A percentile compares a stretch with the other conserved stretches of the same genome.
Conservation (phyloP, 345 rosid genomes). For the Microthlaspi erraticum region DNA sequence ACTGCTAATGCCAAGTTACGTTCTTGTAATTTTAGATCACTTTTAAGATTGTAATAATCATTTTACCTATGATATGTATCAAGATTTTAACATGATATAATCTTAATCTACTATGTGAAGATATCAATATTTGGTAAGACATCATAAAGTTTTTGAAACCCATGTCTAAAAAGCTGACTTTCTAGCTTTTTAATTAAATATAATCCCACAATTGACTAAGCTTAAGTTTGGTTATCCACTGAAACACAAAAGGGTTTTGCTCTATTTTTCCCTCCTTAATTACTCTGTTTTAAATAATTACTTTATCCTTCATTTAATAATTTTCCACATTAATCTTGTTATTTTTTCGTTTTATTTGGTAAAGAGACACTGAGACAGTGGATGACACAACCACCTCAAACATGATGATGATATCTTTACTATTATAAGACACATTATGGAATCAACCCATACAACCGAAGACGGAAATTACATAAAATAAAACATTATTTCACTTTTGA, state of each 20-base stretch:
- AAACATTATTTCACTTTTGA: conserved; percentile 21
- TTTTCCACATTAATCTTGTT: conserved; percentile 8
- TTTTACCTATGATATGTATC: conserved; percentile 10
- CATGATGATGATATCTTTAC: conserved; percentile 25
- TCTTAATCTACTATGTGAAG: conserved; percentile 30
- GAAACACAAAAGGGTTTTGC: conserved; percentile 27
- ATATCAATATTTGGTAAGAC: conserved; percentile 29
- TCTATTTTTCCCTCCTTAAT: conserved; percentile 8
- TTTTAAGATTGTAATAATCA: conserved; percentile 27
- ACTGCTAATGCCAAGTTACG: conserved; percentile 41
- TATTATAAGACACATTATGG: conserved; percentile 15
- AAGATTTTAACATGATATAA: conserved; percentile 4
- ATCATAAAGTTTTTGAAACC: conserved; percentile 33
- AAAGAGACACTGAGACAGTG: conserved; percentile 38
- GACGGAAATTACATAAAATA: background rate
- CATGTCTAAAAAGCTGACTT: conserved; percentile 26
- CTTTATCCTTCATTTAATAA: background rate
- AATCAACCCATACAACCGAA: conserved; percentile 21
- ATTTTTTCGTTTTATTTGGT: conserved; percentile 28
- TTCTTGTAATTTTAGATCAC: conserved; percentile 24
- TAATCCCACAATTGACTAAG: conserved; percentile 9
- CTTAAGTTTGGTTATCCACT: conserved; percentile 31
- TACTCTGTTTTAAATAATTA: conserved; percentile 12
- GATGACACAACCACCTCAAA: conserved; percentile 32
- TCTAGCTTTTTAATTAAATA: background rate